phyloP scores from a whole-genome alignment of 371 early-diverging fungal species.

The Cokeromyces recurvatus region DNA sequence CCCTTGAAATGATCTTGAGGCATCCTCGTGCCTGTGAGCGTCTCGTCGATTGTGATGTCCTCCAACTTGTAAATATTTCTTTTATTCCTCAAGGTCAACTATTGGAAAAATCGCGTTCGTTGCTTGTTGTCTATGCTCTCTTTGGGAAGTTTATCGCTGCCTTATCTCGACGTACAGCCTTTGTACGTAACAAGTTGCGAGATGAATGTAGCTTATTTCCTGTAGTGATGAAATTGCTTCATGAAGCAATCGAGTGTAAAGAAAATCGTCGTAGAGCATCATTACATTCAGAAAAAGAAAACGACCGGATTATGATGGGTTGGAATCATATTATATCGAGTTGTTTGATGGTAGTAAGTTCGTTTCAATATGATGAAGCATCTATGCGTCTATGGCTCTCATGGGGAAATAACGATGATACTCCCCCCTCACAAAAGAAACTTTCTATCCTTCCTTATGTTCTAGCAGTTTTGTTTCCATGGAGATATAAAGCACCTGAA shows the following conservation, averaged over 20 bases:
- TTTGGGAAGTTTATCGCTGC: slow-evolving; percentile 25
- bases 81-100: slow-evolving; percentile 1
- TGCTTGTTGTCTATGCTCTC: slow-evolving; percentile 15
- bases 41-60: slow-evolving; percentile 16
- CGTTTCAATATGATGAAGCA: slow-evolving; percentile 21
- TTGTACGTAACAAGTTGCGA: slow-evolving; percentile 21
- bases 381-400: slow-evolving; percentile 25
- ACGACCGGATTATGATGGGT: background rate
- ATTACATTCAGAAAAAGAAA: background rate
- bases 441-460: slow-evolving; percentile 7
- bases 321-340: slow-evolving; percentile 23
- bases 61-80: slow-evolving; percentile 11
- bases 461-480: slow-evolving; percentile 8
- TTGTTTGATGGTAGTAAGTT: slow-evolving; percentile 20
- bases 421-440: no score
- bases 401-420: no score
- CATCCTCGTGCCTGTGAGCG: slow-evolving; percentile 22
- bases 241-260: slow-evolving; percentile 6
- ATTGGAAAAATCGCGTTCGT: background rate
- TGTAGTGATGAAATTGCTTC: slow-evolving; percentile 16
- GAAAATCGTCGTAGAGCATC: background rate
- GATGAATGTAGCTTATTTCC: slow-evolving; percentile 17
- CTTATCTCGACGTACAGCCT: slow-evolving; percentile 20
- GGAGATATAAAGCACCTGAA: no score
- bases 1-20: slow-evolving; percentile 9